Evolutionary conservation across 495 filamentous ascomycete genomes (phyloP).

Genomic region (Penicillium samsonianum): DNA sequence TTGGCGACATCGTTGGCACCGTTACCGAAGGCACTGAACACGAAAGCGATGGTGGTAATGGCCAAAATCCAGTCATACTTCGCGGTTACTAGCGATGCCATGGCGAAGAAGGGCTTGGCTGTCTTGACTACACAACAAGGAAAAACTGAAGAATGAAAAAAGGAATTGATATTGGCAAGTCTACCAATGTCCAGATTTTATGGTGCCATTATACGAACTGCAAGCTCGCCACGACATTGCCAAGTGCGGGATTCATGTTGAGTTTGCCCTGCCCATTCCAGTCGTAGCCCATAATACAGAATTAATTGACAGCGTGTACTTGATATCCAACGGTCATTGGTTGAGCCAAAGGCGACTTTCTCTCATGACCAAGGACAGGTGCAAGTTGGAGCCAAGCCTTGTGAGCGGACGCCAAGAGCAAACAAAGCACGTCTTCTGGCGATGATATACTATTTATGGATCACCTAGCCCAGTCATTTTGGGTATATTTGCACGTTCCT

Average conservation of each 20-base stretch:
- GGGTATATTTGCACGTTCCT: constrained; percentile 5
- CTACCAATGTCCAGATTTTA: neutral
- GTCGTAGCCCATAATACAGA: constrained; percentile 3
- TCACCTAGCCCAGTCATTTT: neutral
- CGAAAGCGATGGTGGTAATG: constrained; percentile 45
- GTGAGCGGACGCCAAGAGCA: constrained; percentile 11
- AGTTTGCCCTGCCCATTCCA: no score
- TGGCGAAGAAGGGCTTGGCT: constrained; percentile 14
- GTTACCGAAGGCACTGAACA: constrained; percentile 46
- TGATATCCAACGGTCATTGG: no score
- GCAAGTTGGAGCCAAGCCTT: constrained; percentile 10
- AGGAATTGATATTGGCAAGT: neutral
- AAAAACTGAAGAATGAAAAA: neutral
- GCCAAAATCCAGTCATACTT: constrained; percentile 55
- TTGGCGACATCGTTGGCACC: constrained; percentile 52
- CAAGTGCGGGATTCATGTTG: no score
- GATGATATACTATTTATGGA: neutral
- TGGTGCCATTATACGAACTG: constrained; percentile 6
- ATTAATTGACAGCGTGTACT: constrained; percentile 1
- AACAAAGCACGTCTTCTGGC: neutral
- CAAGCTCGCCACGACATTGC: constrained; percentile 7
- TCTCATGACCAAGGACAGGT: neutral
- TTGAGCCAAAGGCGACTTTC: neutral
- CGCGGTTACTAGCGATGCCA: constrained; percentile 30
- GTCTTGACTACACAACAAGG: neutral